Evolutionary conservation across 2,329 filamentous ascomycete species (phyloP).

Genomic region (Diaporthe caulivora): DNA sequence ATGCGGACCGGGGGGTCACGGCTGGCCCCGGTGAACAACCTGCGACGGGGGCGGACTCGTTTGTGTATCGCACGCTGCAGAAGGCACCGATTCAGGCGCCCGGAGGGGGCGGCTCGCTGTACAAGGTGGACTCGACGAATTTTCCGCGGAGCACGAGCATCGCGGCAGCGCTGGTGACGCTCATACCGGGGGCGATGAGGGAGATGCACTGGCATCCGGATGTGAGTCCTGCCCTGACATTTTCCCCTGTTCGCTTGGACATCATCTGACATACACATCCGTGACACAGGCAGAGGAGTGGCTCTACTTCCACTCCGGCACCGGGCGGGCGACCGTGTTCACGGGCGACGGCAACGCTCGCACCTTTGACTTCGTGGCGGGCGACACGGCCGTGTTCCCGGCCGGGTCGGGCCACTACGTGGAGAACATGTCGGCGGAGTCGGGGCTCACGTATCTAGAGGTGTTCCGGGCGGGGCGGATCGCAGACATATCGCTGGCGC

Average conservation of each 20-base stretch:
- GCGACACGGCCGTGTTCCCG: conserved; percentile 77
- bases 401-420: conserved; percentile 76
- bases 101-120: conserved; percentile 71
- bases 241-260: too few species aligned
- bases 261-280: neutral
- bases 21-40: conserved; percentile 61
- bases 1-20: conserved; percentile 50
- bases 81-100: conserved; percentile 69
- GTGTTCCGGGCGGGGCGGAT: conserved; percentile 77
- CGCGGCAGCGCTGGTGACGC: conserved; percentile 72
- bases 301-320: conserved; percentile 77
- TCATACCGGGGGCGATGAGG: conserved; percentile 72
- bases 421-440: conserved; percentile 73
- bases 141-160: conserved; percentile 76
- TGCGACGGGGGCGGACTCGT: conserved; percentile 67
- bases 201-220: conserved; percentile 80
- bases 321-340: conserved; percentile 73
- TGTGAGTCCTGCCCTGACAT: conserved; percentile 52
- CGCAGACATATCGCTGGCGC: conserved; percentile 74
- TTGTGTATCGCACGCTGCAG: conserved; percentile 70
- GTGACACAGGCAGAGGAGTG: conserved; percentile 71
- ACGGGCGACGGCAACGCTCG: conserved; percentile 70
- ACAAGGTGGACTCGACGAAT: conserved; percentile 75
- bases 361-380: conserved; percentile 75
- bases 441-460: conserved; percentile 76